Percentiles rank a stretch among this genome's conserved stretches.
These are phyloP conservation scores for Amauroascus niger DNA, from an alignment of 2,329 filamentous ascomycete genomes.

Conservation along the genomic window DNA sequence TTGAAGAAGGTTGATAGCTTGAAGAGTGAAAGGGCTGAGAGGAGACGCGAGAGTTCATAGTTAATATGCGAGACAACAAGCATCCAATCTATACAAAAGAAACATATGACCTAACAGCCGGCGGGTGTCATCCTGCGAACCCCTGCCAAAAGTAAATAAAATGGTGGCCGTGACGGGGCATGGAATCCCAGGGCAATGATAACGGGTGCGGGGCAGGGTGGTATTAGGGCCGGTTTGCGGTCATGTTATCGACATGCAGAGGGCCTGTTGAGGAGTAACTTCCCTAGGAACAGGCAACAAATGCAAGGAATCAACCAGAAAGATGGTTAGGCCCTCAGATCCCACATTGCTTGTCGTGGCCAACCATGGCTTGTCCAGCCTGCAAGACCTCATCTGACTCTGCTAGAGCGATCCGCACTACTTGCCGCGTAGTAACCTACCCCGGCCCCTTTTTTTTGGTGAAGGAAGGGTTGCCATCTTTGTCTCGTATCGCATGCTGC, in stretches of 20 bases:
- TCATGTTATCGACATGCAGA: slow-evolving; percentile 10
- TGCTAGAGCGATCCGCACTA: not conserved
- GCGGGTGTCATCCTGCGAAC: not conserved
- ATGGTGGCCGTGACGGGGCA: slow-evolving; percentile 6
- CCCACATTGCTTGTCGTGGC: slow-evolving; percentile 2
- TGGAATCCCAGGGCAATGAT: not conserved
- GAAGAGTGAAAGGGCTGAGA: not conserved
- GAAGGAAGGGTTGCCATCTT: not conserved
- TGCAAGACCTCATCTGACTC: slow-evolving; percentile 12
- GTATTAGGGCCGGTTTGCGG: slow-evolving; percentile 5
- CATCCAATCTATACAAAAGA: slow-evolving; percentile 6
- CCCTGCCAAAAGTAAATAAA: slow-evolving; percentile 4
- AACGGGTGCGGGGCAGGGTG: slow-evolving; percentile 11
- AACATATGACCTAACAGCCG: slow-evolving; percentile 5
- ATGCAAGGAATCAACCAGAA: slow-evolving; percentile 9
- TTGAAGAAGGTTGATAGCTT: not conserved
- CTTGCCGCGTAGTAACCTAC: slow-evolving; percentile 2
- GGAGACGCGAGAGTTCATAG: not conserved
- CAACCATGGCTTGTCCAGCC: slow-evolving; percentile 2
- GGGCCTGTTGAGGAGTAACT: not conserved
- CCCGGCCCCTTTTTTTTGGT: not conserved
- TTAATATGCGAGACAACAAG: slow-evolving; percentile 4
- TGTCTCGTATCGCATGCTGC: slow-evolving; percentile 6
- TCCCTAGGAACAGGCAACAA: slow-evolving; percentile 7
- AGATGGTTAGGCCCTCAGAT: slow-evolving; percentile 3